These are phyloP conservation scores for Sporothrix sp. DNA, from an alignment of 2,329 filamentous ascomycete species.

Conservation along the genomic window DNA sequence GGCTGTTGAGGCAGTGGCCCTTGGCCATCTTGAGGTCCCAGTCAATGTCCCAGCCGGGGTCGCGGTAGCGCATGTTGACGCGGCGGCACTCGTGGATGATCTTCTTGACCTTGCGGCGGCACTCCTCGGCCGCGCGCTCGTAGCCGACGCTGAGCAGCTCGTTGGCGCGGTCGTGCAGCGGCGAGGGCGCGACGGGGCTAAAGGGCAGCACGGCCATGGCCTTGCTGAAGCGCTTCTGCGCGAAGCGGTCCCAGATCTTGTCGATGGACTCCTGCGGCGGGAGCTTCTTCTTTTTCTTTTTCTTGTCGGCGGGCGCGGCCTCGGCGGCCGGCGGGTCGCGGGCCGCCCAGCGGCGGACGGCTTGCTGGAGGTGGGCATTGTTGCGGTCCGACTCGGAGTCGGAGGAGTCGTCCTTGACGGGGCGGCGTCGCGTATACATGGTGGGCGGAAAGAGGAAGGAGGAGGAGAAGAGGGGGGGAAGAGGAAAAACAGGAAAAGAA, in stretches of 20 bases:
- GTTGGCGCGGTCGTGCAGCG: conserved; percentile 43
- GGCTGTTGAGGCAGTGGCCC: conserved; percentile 44
- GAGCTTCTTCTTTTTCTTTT: conserved; percentile 47
- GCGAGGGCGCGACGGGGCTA: conserved; percentile 45
- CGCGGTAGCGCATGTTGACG: conserved; percentile 71
- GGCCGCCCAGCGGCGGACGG: conserved; percentile 7
- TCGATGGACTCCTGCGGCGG: conserved; percentile 58
- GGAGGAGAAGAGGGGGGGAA: not conserved
- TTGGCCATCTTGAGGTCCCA: conserved; percentile 60
- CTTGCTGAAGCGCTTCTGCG: conserved; percentile 53
- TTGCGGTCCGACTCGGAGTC: conserved; percentile 13
- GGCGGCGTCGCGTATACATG: conserved; percentile 11
- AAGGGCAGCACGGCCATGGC: conserved; percentile 57
- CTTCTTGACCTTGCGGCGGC: conserved; percentile 50
- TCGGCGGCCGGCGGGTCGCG: not conserved
- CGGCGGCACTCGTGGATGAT: conserved; percentile 57
- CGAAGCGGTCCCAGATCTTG: conserved; percentile 54
- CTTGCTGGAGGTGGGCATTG: conserved; percentile 3
- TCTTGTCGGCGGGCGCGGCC: conserved; percentile 33
- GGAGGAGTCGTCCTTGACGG: conserved; percentile 21
- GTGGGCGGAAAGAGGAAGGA: not conserved
- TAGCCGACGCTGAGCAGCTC: conserved; percentile 52
- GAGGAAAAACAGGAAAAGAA: not conserved
- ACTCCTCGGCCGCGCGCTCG: conserved; percentile 54
- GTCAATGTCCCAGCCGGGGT: conserved; percentile 51